Base-by-base conservation (phyloP, 2,329 filamentous ascomycete species). In the Aspergillus pseudoterreus region DNA sequence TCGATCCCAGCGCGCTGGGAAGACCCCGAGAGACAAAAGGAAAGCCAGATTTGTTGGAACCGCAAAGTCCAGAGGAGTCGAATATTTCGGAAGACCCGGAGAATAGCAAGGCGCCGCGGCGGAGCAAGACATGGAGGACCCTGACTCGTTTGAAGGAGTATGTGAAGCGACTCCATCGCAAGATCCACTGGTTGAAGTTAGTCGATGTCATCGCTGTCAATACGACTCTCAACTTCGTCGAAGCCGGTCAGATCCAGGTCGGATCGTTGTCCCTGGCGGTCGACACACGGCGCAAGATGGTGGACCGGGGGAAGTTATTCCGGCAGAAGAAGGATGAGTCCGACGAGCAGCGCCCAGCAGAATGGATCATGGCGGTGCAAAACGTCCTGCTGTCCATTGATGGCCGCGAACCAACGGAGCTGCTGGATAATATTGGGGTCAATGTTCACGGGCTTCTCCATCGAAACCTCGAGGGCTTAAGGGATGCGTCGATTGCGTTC, bases 391-490 rank as follows among this genome's bases (percentile, higher is more conserved):
- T 99, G 63, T 95, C 90, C 0, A 84, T 90, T 1, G 86, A 95
- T 51, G 91, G 90, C 32, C 81, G 82, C 49, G 91, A 97, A 52
- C 87, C 91, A 1, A 84, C 90, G 51, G 92, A 99, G 70, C 75
- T 99, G 2, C 75, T 99, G 58, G 95, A 99, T 69, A 88, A 91
- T 64, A 84, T 89, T 53, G 87, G 88, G 3, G 75, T 97, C 53
- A 97, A 96, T 62, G 82, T 99, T 43, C 92, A 99, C 69, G 94
- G 95, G 5, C 85, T 95, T 54, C 76, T 99, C 24, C 90, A 95
- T 71, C 87, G 89, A 57, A 85, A 91, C 35, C 76, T 90, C 42
- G 90, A 96, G 57, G 94, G 92, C 0, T 79, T 99, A 30, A 85
- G 90, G 53, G 94, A 99, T 75, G 88, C 92, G 0, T 90, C 92